Base-by-base conservation (phyloP, 202 grass and related monocot genomes). In the Saccharum hybrid region DNA sequence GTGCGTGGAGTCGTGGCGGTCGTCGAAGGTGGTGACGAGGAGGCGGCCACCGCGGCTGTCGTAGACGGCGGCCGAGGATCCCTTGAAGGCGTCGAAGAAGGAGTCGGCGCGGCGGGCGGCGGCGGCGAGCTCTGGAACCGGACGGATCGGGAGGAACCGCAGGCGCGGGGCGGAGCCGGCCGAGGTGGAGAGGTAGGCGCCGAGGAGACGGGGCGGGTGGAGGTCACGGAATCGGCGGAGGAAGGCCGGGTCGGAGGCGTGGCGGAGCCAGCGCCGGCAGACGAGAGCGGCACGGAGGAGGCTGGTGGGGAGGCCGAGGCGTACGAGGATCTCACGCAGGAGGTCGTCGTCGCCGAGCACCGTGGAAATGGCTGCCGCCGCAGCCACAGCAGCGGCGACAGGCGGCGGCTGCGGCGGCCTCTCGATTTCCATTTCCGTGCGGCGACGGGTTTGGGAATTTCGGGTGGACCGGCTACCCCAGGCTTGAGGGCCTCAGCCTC, bases 161-260 rank as follows among this genome's bases (percentile, higher is more conserved):
- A 66, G 63, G 77, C 63, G 63, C 31, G 33, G 46, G 46, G 39
- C 13, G 34, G 30, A 28, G 46, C 45, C 64, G 4, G 30, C 19
- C 10, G 37, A 45, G 40, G 76, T 48, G 42, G 43, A 13, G 30
- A 66, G 46, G 48, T 84, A 84, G 7, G 41, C 63, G 16, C 82
- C 82, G 63, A 84, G 36, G 72, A 68, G 13, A 23, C 72, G 63
- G 2, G 63, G 72, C 62, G 70, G 81, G 63, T 83, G n/a, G 72
- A 26, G 72, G 31, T 4, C 23, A 26, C 63, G 81, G 72, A 83
- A 83, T 8, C 81, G 72, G 22, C 72, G 15, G 45, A 83, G 72
- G 36, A 84, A 77, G 36, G 48, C 22, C 1, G 36, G 63, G 64
- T 69, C 63, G 63, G 82, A 59, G 26, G 74, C 74, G 28, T 37